Percentiles rank a stretch among this genome's conserved stretches.
Conservation (phyloP, 2,329 filamentous ascomycete genomes). For the Pyrenophora seminiperda region DNA sequence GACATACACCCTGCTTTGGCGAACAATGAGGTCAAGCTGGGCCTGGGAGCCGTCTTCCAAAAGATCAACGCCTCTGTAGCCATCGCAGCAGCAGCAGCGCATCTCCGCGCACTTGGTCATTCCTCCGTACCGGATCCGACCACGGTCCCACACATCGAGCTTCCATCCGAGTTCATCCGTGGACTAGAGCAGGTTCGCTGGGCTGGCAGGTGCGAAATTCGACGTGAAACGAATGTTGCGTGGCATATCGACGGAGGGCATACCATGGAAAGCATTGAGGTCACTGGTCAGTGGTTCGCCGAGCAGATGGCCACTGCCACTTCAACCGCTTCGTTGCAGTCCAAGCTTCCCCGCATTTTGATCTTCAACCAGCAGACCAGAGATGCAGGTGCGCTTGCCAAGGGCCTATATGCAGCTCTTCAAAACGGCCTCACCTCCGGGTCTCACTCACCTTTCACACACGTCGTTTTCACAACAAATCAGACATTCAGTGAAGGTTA, state of each 20-base stretch:
- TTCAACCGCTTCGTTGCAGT: constrained; percentile 30
- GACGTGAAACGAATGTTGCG: constrained; percentile 59
- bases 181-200: constrained; percentile 72
- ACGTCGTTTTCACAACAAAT: constrained; percentile 83
- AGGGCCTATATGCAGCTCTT: constrained; percentile 65
- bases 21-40: constrained; percentile 56
- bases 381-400: constrained; percentile 70
- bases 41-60: constrained; percentile 66
- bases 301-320: constrained; percentile 46
- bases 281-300: constrained; percentile 79
- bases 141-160: constrained; percentile 36
- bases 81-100: constrained; percentile 63
- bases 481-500: constrained; percentile 68
- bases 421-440: constrained; percentile 36
- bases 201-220: constrained; percentile 77
- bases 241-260: constrained; percentile 92
- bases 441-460: constrained; percentile 61
- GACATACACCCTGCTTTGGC: constrained; percentile 55
- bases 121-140: constrained; percentile 47
- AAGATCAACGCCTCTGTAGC: constrained; percentile 67
- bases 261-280: constrained; percentile 79
- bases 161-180: constrained; percentile 66
- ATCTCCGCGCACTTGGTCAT: constrained; percentile 57
- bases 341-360: constrained; percentile 59
- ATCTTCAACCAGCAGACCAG: constrained; percentile 94